These are phyloP conservation scores for Ambispora gerdemannii DNA, from an alignment of 192 early-diverging fungal genomes.

Conservation along the genomic window DNA sequence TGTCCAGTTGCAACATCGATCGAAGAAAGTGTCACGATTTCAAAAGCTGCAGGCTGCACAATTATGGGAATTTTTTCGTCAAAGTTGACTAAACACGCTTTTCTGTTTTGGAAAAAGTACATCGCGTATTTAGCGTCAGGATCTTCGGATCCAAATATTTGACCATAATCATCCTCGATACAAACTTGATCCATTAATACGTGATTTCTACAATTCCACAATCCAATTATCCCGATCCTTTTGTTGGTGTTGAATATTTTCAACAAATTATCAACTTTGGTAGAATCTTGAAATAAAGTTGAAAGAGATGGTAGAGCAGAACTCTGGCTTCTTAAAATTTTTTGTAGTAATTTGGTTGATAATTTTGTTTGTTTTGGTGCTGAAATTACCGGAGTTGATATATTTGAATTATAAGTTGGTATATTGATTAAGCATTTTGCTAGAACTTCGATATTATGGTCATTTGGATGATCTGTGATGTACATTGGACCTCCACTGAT, in stretches of 20 bases:
- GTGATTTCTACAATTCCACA: slow-evolving; percentile 22
- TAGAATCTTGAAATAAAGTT: slow-evolving; percentile 31
- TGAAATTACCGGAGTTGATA: not conserved
- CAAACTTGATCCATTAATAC: not conserved
- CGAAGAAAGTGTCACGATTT: slow-evolving; percentile 21
- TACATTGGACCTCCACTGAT: slow-evolving; percentile 58
- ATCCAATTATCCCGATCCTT: slow-evolving; percentile 19
- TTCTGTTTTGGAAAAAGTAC: slow-evolving; percentile 8
- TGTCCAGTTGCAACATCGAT: not conserved
- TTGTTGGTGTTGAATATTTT: slow-evolving; percentile 26
- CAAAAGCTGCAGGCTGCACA: slow-evolving; percentile 4
- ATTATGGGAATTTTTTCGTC: slow-evolving; percentile 8
- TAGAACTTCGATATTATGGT: slow-evolving; percentile 21
- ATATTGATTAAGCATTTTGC: slow-evolving; percentile 14
- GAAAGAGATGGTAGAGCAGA: slow-evolving; percentile 15
- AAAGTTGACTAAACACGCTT: not conserved
- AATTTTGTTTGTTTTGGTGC: not conserved
- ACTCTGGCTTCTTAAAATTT: slow-evolving; percentile 27
- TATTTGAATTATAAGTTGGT: not conserved
- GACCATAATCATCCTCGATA: not conserved
- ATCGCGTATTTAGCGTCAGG: not conserved
- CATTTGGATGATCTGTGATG: slow-evolving; percentile 41
- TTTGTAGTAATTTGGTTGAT: not conserved
- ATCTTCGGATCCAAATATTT: not conserved
- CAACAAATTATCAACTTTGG: slow-evolving; percentile 13